Evolutionary conservation across 768 basidiomycete species (phyloP).

Genomic region (Suillus clintonianus): DNA sequence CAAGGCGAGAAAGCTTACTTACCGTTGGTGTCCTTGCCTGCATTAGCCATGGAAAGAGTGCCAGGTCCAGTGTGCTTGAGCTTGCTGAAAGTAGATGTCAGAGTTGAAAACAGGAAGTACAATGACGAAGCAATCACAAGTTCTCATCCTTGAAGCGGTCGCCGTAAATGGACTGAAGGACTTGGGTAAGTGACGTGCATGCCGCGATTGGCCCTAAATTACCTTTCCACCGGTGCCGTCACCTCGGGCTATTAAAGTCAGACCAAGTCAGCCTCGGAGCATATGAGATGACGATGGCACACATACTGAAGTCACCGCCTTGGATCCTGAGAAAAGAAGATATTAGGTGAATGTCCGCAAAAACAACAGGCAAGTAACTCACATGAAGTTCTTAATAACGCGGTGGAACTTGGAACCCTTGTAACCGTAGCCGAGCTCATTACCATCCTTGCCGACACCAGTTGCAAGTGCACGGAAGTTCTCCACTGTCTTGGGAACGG

Average conservation of each 20-base stretch:
- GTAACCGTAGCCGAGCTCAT: slow-evolving; percentile 84
- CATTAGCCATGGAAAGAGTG: slow-evolving; percentile 92
- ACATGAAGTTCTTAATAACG: slow-evolving; percentile 94
- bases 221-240: slow-evolving; percentile 92
- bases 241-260: slow-evolving; percentile 58
- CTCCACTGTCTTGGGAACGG: slow-evolving; percentile 94
- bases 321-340: slow-evolving; percentile 67
- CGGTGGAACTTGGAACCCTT: slow-evolving; percentile 97
- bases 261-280: slow-evolving; percentile 15
- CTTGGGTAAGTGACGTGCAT: slow-evolving; percentile 4
- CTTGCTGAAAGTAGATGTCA: slow-evolving; percentile 60
- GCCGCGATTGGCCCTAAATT: slow-evolving; percentile 25
- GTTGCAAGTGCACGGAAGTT: slow-evolving; percentile 96
- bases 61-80: slow-evolving; percentile 91
- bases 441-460: slow-evolving; percentile 66
- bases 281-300: slow-evolving; percentile 10
- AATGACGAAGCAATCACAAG: slow-evolving; percentile 57
- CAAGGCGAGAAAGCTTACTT: slow-evolving; percentile 12
- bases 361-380: slow-evolving; percentile 19
- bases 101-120: neutral
- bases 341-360: neutral
- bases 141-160: slow-evolving; percentile 94
- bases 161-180: slow-evolving; percentile 80
- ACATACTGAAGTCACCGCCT: slow-evolving; percentile 96
- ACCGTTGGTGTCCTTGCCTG: slow-evolving; percentile 93